Percentiles rank a stretch among this genome's conserved stretches.
phyloP scores from a whole-genome alignment of 345 rosid species.

The Ceriops zippeliana region DNA sequence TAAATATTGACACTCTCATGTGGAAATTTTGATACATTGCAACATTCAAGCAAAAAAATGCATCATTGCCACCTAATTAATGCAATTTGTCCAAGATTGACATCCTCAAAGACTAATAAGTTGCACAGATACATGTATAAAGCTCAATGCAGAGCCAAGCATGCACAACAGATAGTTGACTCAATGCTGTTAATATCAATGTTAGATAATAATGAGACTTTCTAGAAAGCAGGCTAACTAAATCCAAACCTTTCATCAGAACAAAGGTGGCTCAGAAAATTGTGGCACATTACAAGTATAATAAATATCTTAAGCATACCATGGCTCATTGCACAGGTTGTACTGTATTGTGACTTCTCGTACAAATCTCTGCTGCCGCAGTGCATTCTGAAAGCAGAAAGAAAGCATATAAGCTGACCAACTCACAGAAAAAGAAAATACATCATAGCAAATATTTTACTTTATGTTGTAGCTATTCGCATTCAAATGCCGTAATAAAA shows the following conservation, averaged over 20 bases:
- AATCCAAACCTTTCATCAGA: not conserved
- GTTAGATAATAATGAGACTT: not conserved
- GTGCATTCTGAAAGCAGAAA: slow-evolving; percentile 65
- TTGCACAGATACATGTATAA: not conserved
- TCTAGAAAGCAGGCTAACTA: not conserved
- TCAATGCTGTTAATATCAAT: not conserved
- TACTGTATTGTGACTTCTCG: slow-evolving; percentile 98
- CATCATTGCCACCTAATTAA: not conserved
- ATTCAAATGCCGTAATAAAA: not conserved
- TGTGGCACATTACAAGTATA: slow-evolving; percentile 11
- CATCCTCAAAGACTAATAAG: not conserved
- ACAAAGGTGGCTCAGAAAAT: not conserved
- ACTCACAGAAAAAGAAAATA: not conserved
- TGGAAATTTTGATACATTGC: not conserved
- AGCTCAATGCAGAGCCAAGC: not conserved
- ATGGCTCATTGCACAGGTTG: slow-evolving; percentile 99
- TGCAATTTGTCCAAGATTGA: not conserved
- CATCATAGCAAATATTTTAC: too few species aligned
- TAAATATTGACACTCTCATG: not conserved
- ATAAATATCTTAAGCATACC: slow-evolving; percentile 43
- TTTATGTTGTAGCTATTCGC: too few species aligned
- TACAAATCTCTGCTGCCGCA: slow-evolving; percentile 94
- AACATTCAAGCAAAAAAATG: not conserved
- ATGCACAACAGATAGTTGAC: not conserved
- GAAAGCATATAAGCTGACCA: slow-evolving; percentile 12